Conservation (phyloP, 148 eudicot genomes). For the Rhododendron henanense region DNA sequence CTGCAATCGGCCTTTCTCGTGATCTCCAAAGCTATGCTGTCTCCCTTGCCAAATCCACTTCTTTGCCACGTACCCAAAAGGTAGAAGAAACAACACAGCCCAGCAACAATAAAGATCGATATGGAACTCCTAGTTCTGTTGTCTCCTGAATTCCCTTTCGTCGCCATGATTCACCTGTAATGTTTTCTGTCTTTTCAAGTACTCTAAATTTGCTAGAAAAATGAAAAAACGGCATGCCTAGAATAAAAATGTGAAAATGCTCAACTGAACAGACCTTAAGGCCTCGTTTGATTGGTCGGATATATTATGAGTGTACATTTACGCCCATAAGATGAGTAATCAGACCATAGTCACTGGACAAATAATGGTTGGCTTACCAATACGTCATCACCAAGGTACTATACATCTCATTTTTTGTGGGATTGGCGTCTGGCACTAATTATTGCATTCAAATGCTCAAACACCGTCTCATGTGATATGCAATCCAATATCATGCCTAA, state of each 20-base stretch:
- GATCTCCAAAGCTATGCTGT: conserved; percentile 36
- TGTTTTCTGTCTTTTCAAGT: neutral
- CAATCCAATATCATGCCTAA: neutral
- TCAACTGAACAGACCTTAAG: neutral
- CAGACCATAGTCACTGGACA: neutral
- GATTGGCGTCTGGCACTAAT: neutral
- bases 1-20: conserved; percentile 40
- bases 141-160: conserved; percentile 44
- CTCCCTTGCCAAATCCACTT: conserved; percentile 55
- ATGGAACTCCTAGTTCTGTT: conserved; percentile 33
- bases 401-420: neutral
- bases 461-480: neutral
- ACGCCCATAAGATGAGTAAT: neutral
- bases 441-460: neutral
- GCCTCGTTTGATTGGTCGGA: neutral
- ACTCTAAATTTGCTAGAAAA: neutral
- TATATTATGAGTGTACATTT: neutral
- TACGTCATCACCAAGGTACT: neutral
- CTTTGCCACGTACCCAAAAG: conserved; percentile 49
- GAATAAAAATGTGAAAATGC: neutral
- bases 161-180: conserved; percentile 35
- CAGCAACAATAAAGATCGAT: conserved; percentile 29
- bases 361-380: neutral
- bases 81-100: conserved; percentile 42
- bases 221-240: neutral